phyloP scores from a whole-genome alignment of 2,329 filamentous ascomycete species.

The Cladophialophora chaetospira region DNA sequence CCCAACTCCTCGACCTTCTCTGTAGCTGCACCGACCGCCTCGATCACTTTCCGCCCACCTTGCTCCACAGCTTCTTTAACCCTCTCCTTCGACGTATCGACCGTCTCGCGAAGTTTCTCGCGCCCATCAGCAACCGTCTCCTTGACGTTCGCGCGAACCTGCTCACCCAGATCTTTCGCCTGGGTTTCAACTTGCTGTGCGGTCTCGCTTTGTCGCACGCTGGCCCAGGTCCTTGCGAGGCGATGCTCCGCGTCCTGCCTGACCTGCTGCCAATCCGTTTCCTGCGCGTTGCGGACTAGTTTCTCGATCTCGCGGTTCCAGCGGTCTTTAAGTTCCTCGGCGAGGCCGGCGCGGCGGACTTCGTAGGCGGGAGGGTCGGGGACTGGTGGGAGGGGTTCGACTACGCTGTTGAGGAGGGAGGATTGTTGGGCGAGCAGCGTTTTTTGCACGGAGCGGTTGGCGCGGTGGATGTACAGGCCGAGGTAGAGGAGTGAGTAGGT shows the following conservation, averaged over 20 bases:
- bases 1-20: conserved; percentile 3
- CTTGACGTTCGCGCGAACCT: conserved; percentile 10
- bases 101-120: background rate
- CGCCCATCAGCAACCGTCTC: conserved; percentile 9
- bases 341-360: conserved; percentile 57
- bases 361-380: conserved; percentile 34
- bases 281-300: conserved; percentile 67
- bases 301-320: conserved; percentile 76
- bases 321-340: conserved; percentile 71
- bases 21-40: background rate
- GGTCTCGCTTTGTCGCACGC: conserved; percentile 17
- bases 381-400: conserved; percentile 37
- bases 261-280: conserved; percentile 59
- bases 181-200: conserved; percentile 23
- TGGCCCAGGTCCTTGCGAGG: conserved; percentile 21
- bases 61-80: conserved; percentile 8
- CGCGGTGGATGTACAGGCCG: conserved; percentile 68
- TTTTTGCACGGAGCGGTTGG: conserved; percentile 59
- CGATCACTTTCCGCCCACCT: background rate
- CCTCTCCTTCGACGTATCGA: background rate
- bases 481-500: conserved; percentile 74
- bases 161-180: conserved; percentile 18
- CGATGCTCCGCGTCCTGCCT: conserved; percentile 25
- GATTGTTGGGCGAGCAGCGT: conserved; percentile 48
- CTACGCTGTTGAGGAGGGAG: conserved; percentile 44